Evolutionary conservation across 805 yeast genomes (phyloP).

Genomic region (Myxozyma neglecta): DNA sequence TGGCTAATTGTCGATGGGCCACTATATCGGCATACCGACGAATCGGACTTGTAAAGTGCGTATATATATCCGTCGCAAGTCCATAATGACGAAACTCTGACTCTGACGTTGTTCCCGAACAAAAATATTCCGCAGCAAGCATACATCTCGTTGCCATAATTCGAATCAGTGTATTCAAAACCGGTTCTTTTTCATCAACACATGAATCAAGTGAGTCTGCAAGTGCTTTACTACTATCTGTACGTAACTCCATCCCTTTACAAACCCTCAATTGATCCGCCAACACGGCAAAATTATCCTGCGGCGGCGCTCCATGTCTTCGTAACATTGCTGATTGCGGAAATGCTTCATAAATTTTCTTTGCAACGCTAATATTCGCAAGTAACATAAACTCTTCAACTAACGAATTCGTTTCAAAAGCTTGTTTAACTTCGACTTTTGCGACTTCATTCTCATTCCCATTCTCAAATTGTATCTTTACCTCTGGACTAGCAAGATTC

Average conservation of each 20-base stretch:
- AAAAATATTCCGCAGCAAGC: slow-evolving; percentile 98
- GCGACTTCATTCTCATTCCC: slow-evolving; percentile 95
- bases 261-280: slow-evolving; percentile 85
- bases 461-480: slow-evolving; percentile 92
- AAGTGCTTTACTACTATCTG: slow-evolving; percentile 83
- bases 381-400: slow-evolving; percentile 98
- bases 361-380: slow-evolving; percentile 94
- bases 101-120: slow-evolving; percentile 84
- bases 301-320: slow-evolving; percentile 96
- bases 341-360: slow-evolving; percentile 84
- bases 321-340: slow-evolving; percentile 95
- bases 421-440: slow-evolving; percentile 81
- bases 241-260: slow-evolving; percentile 70
- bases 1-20: slow-evolving; percentile 96
- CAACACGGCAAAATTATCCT: slow-evolving; percentile 83
- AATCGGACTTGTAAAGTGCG: slow-evolving; percentile 98
- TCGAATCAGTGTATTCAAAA: slow-evolving; percentile 88
- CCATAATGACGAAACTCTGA: slow-evolving; percentile 96
- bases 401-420: slow-evolving; percentile 87
- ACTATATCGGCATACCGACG: slow-evolving; percentile 97
- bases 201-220: slow-evolving; percentile 94
- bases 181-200: slow-evolving; percentile 77
- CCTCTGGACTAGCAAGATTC: slow-evolving; percentile 96
- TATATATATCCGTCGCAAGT: slow-evolving; percentile 92
- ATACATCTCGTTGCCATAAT: slow-evolving; percentile 98